Percentiles rank a stretch among this genome's conserved stretches.
phyloP scores from a whole-genome alignment of 805 yeast species.

The Yarrowia yakushimensis region DNA sequence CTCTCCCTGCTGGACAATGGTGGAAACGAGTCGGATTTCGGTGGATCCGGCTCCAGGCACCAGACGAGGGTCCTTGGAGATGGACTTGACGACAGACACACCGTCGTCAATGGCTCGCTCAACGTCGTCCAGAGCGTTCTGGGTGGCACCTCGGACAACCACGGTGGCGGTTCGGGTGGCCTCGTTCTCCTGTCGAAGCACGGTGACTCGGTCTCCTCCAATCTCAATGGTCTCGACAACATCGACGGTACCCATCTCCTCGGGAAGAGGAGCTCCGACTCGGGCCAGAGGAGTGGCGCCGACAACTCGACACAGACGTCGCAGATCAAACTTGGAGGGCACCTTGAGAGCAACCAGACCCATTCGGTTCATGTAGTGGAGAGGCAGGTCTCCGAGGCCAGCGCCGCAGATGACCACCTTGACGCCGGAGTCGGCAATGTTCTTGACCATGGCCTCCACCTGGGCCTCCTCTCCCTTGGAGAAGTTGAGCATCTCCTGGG shows the following conservation, averaged over 20 bases:
- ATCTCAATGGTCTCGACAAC: slow-evolving; percentile 87
- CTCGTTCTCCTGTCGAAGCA: slow-evolving; percentile 70
- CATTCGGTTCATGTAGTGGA: slow-evolving; percentile 86
- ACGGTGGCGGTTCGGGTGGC: slow-evolving; percentile 86
- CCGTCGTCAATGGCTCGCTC: slow-evolving; percentile 98
- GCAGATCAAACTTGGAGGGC: slow-evolving; percentile 88
- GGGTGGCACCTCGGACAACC: slow-evolving; percentile 93
- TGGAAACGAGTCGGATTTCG: slow-evolving; percentile 81
- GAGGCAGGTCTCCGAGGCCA: slow-evolving; percentile 85
- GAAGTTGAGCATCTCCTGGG: slow-evolving; percentile 94
- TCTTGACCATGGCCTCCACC: slow-evolving; percentile 78
- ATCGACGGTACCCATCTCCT: slow-evolving; percentile 87
- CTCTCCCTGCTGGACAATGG: slow-evolving; percentile 82
- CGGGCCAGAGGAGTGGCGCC: slow-evolving; percentile 96
- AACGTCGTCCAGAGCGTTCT: slow-evolving; percentile 85
- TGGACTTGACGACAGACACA: slow-evolving; percentile 84
- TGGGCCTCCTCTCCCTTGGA: slow-evolving; percentile 95
- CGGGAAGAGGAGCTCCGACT: slow-evolving; percentile 91
- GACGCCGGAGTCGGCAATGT: slow-evolving; percentile 78
- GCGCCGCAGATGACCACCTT: slow-evolving; percentile 92
- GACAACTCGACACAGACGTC: slow-evolving; percentile 92
- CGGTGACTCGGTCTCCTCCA: slow-evolving; percentile 96
- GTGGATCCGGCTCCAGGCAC: slow-evolving; percentile 96
- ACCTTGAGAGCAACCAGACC: slow-evolving; percentile 82
- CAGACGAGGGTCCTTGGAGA: slow-evolving; percentile 74